Percentiles rank a stretch among this genome's conserved stretches.
Evolutionary conservation across 257 asterid species (phyloP).

Genomic region (Solanum peruvianum): DNA sequence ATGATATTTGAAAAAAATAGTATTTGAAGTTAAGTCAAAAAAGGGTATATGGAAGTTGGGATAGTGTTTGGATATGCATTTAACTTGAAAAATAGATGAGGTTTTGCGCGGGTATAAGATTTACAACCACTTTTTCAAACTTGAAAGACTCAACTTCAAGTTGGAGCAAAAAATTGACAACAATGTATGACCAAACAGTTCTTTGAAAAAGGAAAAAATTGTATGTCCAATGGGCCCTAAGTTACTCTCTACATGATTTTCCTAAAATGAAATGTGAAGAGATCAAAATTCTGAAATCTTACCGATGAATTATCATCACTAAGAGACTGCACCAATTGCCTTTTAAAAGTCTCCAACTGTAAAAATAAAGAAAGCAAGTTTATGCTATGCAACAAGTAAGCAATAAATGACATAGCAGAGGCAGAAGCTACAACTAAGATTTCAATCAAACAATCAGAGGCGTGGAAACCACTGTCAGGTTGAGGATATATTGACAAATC

Average conservation of each 20-base stretch:
- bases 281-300: constrained; percentile 10
- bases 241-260: not conserved
- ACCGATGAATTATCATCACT: constrained; percentile 75
- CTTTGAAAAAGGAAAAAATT: not conserved
- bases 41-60: not conserved
- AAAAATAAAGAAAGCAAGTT: not conserved
- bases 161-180: not conserved
- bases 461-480: not conserved
- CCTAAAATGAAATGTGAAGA: not conserved
- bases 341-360: constrained; percentile 87
- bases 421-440: not conserved
- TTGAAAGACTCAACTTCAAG: not conserved
- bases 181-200: not conserved
- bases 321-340: constrained; percentile 83
- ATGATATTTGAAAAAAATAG: not conserved
- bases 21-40: not conserved
- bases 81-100: not conserved
- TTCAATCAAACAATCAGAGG: not conserved
- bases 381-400: not conserved
- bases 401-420: not conserved
- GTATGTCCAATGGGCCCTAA: not conserved
- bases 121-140: not conserved
- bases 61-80: not conserved
- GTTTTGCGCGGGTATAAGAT: not conserved
- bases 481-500: not conserved